phyloP scores from a whole-genome alignment of 208 protist genomes.

The Angomonas ambiguus region DNA sequence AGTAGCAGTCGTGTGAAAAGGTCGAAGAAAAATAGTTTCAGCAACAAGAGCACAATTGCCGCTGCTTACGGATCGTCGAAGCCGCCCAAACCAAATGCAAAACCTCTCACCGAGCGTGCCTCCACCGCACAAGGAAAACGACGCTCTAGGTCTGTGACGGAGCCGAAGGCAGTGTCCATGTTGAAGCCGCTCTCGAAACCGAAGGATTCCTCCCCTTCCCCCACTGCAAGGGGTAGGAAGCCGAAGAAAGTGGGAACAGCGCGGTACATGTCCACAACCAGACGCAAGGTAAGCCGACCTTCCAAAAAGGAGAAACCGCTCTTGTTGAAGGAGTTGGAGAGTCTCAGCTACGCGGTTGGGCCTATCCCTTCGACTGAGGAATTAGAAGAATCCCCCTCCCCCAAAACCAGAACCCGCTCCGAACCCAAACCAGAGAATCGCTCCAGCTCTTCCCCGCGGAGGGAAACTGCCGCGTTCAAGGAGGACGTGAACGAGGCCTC shows the following conservation, averaged over 20 bases:
- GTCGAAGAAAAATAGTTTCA: neutral
- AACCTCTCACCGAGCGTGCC: neutral
- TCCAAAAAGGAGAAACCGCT: conserved; percentile 16
- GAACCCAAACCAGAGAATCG: neutral
- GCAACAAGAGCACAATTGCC: neutral
- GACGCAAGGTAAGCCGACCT: conserved; percentile 6
- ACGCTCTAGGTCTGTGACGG: neutral
- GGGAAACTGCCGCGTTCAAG: neutral
- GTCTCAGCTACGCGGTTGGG: conserved; percentile 22
- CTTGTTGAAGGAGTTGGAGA: conserved; percentile 46
- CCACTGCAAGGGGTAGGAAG: neutral
- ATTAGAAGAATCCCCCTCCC: conserved; percentile 9
- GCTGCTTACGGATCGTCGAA: neutral
- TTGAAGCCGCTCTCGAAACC: neutral
- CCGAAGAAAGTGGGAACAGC: conserved; percentile 1
- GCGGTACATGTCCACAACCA: conserved; percentile 1
- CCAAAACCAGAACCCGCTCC: neutral
- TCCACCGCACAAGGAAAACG: conserved; percentile 2
- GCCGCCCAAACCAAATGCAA: neutral
- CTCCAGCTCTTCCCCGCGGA: neutral
- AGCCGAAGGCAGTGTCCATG: neutral
- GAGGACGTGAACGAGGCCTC: neutral
- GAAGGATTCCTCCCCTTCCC: neutral
- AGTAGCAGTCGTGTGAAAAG: neutral
- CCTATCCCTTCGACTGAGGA: conserved; percentile 29